Percentiles rank a stretch among this genome's conserved stretches.
Evolutionary conservation across 139 green algal species (phyloP).

Genomic region (Chlamydomonas eustigma): DNA sequence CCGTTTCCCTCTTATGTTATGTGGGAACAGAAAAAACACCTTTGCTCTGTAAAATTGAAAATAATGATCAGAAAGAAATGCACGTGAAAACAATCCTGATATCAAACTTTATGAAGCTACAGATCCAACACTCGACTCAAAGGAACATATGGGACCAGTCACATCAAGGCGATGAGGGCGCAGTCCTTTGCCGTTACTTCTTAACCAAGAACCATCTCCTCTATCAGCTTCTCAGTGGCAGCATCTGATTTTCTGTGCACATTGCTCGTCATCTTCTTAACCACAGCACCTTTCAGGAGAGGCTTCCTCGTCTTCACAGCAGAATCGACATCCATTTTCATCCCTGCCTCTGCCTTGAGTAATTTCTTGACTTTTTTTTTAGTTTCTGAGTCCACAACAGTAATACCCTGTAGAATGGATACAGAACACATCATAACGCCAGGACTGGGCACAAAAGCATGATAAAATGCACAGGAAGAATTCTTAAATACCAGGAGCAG

Average conservation of each 20-base stretch:
- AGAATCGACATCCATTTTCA: slow-evolving; percentile 15
- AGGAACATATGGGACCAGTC: too few relatives aligned
- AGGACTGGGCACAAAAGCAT: background rate
- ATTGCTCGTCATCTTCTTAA: background rate
- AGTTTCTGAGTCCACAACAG: slow-evolving; percentile 8
- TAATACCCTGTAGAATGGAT: slow-evolving; percentile 11
- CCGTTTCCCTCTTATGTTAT: too few relatives aligned
- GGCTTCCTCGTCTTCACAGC: background rate
- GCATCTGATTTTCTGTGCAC: background rate
- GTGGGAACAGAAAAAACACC: too few relatives aligned
- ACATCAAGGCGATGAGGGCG: too few relatives aligned
- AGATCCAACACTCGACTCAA: too few relatives aligned
- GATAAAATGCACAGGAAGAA: background rate
- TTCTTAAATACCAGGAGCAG: too few relatives aligned
- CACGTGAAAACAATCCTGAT: too few relatives aligned
- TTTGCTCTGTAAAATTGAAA: too few relatives aligned
- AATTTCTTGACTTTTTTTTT: slow-evolving; percentile 10
- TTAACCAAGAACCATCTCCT: background rate
- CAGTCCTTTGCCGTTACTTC: too few relatives aligned
- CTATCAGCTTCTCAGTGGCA: background rate
- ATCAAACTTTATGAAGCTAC: too few relatives aligned
- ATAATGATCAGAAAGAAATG: too few relatives aligned
- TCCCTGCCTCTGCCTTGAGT: background rate
- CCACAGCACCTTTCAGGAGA: background rate
- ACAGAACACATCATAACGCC: background rate